phyloP scores from a whole-genome alignment of 164 flowering plant genomes.

The Tetrastigma voinierianum region DNA sequence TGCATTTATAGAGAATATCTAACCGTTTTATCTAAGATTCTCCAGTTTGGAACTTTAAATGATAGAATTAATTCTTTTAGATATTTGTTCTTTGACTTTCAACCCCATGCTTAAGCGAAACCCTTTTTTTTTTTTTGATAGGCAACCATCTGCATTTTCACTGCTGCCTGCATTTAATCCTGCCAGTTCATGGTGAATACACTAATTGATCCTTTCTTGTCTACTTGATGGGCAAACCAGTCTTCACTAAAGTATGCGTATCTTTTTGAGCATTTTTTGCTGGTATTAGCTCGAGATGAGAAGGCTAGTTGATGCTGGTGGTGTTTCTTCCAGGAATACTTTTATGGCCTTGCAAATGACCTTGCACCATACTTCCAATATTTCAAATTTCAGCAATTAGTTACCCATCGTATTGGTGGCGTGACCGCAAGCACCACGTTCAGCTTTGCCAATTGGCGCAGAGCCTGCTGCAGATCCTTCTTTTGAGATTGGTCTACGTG shows the following conservation, averaged over 20 bases:
- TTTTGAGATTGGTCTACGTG: slow-evolving; percentile 67
- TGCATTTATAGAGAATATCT: too few relatives aligned
- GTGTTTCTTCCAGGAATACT: slow-evolving; percentile 66
- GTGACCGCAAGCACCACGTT: slow-evolving; percentile 99
- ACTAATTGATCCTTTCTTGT: neutral
- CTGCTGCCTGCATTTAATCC: too few relatives aligned
- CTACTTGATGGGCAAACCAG: neutral
- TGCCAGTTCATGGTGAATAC: neutral
- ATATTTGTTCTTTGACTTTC: too few relatives aligned
- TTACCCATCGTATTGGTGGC: slow-evolving; percentile 76
- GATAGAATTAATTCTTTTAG: too few relatives aligned
- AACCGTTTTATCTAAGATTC: too few relatives aligned
- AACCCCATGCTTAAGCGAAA: too few relatives aligned
- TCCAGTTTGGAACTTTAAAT: too few relatives aligned
- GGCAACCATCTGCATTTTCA: too few relatives aligned
- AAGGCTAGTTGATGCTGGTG: neutral
- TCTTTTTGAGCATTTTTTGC: neutral
- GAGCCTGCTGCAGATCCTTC: slow-evolving; percentile 92
- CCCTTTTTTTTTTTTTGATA: too few relatives aligned
- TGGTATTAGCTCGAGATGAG: slow-evolving; percentile 7
- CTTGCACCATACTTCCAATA: slow-evolving; percentile 82
- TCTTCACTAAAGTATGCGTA: too few relatives aligned
- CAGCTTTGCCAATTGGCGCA: slow-evolving; percentile 92
- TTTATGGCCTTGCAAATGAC: slow-evolving; percentile 84
- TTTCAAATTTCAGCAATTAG: slow-evolving; percentile 79